phyloP scores from a whole-genome alignment of 208 protist species.

The Leishmania martiniquensis region DNA sequence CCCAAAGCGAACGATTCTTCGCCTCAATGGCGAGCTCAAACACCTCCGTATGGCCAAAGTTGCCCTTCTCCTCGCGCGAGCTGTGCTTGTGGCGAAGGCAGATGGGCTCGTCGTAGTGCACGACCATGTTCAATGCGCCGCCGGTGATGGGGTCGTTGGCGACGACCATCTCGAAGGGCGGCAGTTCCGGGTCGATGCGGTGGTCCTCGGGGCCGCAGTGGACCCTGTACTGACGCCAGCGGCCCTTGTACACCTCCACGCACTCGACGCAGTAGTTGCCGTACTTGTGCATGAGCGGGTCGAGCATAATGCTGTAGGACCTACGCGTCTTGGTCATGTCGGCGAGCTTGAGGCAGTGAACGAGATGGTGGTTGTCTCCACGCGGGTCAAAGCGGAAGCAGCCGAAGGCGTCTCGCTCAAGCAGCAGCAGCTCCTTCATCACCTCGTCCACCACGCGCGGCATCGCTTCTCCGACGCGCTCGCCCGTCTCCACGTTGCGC shows the following conservation, averaged over 20 bases:
- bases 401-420: conserved; percentile 87
- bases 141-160: conserved; percentile 35
- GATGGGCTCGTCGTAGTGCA: conserved; percentile 74
- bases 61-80: conserved; percentile 54
- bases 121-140: conserved; percentile 31
- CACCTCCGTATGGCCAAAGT: conserved; percentile 65
- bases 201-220: conserved; percentile 69
- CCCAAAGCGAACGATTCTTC: conserved; percentile 56
- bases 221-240: conserved; percentile 71
- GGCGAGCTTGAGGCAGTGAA: conserved; percentile 68
- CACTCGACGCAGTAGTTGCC: conserved; percentile 67
- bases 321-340: conserved; percentile 66
- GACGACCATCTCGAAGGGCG: conserved; percentile 54
- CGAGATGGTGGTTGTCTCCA: conserved; percentile 70
- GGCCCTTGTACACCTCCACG: conserved; percentile 48
- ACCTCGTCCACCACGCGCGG: conserved; percentile 46
- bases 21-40: conserved; percentile 79
- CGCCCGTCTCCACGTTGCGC: conserved; percentile 53
- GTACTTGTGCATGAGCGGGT: conserved; percentile 50
- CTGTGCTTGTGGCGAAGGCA: conserved; percentile 73
- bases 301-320: conserved; percentile 50
- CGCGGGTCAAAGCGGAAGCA: conserved; percentile 79
- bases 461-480: conserved; percentile 29
- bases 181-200: conserved; percentile 57
- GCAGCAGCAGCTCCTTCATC: conserved; percentile 76